Percentiles rank a stretch among this genome's conserved stretches.
These are phyloP conservation scores for Lotus japonicus DNA, from an alignment of 306 rosid genomes.

Conservation along the genomic window DNA sequence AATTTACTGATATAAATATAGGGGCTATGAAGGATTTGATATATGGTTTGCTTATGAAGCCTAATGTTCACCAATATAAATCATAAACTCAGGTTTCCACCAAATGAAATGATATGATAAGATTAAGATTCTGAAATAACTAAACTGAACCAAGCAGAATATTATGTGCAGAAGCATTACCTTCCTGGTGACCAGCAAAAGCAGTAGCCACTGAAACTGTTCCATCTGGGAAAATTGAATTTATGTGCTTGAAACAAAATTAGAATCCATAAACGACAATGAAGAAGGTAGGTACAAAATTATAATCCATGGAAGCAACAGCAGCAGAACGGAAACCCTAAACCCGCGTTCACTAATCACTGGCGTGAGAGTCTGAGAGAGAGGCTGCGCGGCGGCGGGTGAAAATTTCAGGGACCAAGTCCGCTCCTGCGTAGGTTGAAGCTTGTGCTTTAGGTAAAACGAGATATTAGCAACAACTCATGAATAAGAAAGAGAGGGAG, in stretches of 20 bases:
- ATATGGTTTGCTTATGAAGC: not conserved
- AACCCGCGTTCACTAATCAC: too few species aligned
- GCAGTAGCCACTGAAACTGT: constrained; percentile 87
- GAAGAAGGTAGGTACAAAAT: constrained; percentile 8
- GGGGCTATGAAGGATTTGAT: not conserved
- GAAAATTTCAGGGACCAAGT: too few species aligned
- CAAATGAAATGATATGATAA: constrained; percentile 1
- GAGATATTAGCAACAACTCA: too few species aligned
- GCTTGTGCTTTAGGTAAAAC: too few species aligned
- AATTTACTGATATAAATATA: too few species aligned
- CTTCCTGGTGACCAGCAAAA: constrained; percentile 77
- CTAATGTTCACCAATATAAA: not conserved
- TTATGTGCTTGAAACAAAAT: not conserved
- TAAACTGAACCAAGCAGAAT: not conserved
- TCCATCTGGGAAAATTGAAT: constrained; percentile 29
- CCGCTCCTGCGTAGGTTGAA: too few species aligned
- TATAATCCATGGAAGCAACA: too few species aligned
- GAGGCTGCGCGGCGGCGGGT: too few species aligned
- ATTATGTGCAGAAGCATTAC: constrained; percentile 33
- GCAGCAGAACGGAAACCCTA: too few species aligned
- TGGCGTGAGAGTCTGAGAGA: too few species aligned
- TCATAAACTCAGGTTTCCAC: not conserved
- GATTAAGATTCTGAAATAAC: not conserved
- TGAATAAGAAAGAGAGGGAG: too few species aligned
- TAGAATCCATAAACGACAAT: not conserved